These are phyloP conservation scores for Coprinopsis sp. DNA, from an alignment of 768 basidiomycete species.

Conservation along the genomic window DNA sequence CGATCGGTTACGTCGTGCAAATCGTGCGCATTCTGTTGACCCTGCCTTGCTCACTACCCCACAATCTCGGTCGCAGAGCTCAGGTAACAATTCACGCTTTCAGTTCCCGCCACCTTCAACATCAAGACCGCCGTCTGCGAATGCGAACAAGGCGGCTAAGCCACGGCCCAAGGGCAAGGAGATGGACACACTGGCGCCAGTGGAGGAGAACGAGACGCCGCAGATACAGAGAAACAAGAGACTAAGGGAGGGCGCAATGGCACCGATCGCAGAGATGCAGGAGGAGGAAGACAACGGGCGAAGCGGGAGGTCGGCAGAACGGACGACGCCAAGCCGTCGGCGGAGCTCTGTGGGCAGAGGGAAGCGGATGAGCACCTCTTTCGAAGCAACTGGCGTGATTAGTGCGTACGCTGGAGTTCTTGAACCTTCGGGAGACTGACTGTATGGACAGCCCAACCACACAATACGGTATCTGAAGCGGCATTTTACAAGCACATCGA, in stretches of 20 bases:
- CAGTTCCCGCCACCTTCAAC: constrained; percentile 29
- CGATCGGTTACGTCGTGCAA: constrained; percentile 55
- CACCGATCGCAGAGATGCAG: constrained; percentile 28
- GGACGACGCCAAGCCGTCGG: constrained; percentile 29
- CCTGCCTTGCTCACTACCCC: constrained; percentile 22
- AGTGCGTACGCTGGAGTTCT: constrained; percentile 42
- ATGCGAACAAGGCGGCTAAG: background rate
- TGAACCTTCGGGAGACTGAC: constrained; percentile 4
- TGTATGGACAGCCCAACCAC: constrained; percentile 60
- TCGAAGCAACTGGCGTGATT: constrained; percentile 64
- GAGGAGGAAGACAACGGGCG: constrained; percentile 10
- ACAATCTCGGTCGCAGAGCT: background rate
- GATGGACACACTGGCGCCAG: constrained; percentile 44
- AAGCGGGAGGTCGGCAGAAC: background rate
- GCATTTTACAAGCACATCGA: constrained; percentile 82
- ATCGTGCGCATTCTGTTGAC: constrained; percentile 43
- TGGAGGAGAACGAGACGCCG: constrained; percentile 59
- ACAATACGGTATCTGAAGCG: constrained; percentile 61
- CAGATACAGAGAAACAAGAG: constrained; percentile 62
- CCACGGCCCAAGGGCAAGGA: constrained; percentile 23
- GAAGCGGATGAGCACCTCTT: constrained; percentile 69
- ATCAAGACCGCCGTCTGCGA: constrained; percentile 7
- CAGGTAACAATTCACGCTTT: constrained; percentile 22
- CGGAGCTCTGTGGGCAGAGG: constrained; percentile 66
- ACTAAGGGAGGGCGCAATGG: constrained; percentile 51